A percentile compares a stretch with the other conserved stretches of the same genome.
phyloP scores from a whole-genome alignment of 306 rosid species.

The Lotus japonicus region DNA sequence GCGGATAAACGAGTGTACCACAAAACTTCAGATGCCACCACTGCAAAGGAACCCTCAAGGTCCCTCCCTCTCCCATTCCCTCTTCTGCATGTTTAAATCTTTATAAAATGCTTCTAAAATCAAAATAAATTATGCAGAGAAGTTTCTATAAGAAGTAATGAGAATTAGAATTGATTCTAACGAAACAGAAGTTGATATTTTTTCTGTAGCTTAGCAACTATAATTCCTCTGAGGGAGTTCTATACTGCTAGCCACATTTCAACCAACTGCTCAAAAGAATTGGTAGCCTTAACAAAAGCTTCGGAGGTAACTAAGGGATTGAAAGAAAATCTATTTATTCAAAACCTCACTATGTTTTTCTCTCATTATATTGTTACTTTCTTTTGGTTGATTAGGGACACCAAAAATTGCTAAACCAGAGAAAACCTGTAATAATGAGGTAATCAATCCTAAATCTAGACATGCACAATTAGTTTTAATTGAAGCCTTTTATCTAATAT shows the following conservation, averaged over 20 bases:
- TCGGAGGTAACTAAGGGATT: conserved; percentile 48
- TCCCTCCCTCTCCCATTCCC: too few relatives aligned
- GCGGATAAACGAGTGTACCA: conserved; percentile 79
- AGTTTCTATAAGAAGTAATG: too few relatives aligned
- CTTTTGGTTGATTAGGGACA: conserved; percentile 48
- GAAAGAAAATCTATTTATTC: not conserved
- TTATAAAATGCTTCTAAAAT: too few relatives aligned
- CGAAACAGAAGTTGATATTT: too few relatives aligned
- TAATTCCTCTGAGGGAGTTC: conserved; percentile 89
- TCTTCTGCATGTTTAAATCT: not conserved
- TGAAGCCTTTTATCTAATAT: conserved; percentile 3
- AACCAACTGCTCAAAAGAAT: conserved; percentile 85
- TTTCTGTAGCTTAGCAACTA: conserved; percentile 90
- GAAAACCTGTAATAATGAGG: conserved; percentile 53
- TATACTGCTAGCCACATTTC: conserved; percentile 83
- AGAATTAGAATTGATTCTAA: too few relatives aligned
- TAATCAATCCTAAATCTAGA: conserved; percentile 20
- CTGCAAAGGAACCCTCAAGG: conserved; percentile 94
- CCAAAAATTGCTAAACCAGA: conserved; percentile 79
- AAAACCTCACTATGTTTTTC: not conserved
- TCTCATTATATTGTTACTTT: conserved; percentile 1
- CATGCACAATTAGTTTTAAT: not conserved
- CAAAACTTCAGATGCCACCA: conserved; percentile 92
- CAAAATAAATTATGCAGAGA: too few relatives aligned
- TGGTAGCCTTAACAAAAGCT: conserved; percentile 89